Evolutionary conservation across 208 protist genomes (phyloP), one percentile per base, ranked within the genome.

Genomic region (Vickermania ingenoplastis): DNA sequence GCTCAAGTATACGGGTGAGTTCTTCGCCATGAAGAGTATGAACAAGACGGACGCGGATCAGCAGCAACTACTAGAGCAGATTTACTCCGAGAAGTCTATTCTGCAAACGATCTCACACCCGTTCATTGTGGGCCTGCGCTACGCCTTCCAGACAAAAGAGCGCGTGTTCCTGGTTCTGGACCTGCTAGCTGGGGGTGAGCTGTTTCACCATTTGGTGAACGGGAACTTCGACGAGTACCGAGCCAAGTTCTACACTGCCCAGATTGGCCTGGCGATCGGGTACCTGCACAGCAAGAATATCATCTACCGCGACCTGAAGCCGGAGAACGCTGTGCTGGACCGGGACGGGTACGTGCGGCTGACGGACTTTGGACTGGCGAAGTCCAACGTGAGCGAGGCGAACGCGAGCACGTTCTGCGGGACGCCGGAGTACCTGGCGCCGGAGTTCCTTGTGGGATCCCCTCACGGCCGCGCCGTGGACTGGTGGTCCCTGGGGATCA

Each of bases 401-500:
- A n/a, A n/a, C n/a, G n/a, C n/a, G n/a, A n/a, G n/a, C n/a, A n/a
- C n/a, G n/a, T n/a, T n/a, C n/a, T n/a, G n/a, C n/a, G n/a, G n/a
- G n/a, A n/a, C n/a, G n/a, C n/a, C n/a, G 28, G 81, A 86, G 57
- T 94, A 91, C 70, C 73, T 95, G 45, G 84, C 96, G 23, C 90
- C 95, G 26, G 94, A 98, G 79, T 81, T 98, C 61, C 69, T 99
- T 14, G 66, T 86, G 51, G 85, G 86, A 23, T 70, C 82, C 17
- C 79, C 83, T 0, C 86, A 99, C 66, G 94, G 94, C 50, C 91
- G 90, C 56, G 90, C 92, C 17, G 94, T 98, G 22, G 97, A 99
- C 71, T 98, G 96, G 96, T 99, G 97, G 97, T 91, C 88, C 14
- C 79, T 97, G n/a, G 97, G 97, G 24, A 93, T 97, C 41, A 68